Conservation (phyloP, 495 filamentous ascomycete genomes). For the Penicillium malachiteum region DNA sequence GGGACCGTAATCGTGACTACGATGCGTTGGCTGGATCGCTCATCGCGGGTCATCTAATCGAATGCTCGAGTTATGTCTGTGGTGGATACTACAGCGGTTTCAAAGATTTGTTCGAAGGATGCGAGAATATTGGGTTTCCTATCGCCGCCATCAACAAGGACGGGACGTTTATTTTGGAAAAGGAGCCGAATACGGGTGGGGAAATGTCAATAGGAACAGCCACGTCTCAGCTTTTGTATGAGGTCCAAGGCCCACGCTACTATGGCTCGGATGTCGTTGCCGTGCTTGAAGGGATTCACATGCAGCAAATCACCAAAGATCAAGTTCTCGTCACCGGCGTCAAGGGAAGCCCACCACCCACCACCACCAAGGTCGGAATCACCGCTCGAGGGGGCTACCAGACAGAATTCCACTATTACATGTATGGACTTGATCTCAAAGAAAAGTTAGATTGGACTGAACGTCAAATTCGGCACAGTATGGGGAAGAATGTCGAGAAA, state of each 20-base stretch:
- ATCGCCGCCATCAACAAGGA: constrained; percentile 36
- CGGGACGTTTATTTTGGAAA: constrained; percentile 32
- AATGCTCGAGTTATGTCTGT: constrained; percentile 51
- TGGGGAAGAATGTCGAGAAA: too few relatives aligned
- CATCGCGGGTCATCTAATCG: constrained; percentile 52
- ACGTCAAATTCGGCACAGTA: too few relatives aligned
- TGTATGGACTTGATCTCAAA: too few relatives aligned
- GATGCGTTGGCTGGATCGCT: constrained; percentile 44
- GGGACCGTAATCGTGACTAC: constrained; percentile 33
- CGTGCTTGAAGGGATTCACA: too few relatives aligned
- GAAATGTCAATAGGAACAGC: constrained; percentile 37
- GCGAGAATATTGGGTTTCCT: constrained; percentile 18
- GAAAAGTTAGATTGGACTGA: too few relatives aligned
- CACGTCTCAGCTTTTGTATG: constrained; percentile 53
- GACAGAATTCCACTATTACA: too few relatives aligned
- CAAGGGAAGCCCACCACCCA: too few relatives aligned
- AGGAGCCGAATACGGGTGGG: constrained; percentile 26
- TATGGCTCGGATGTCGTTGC: too few relatives aligned
- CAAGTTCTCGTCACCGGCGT: too few relatives aligned
- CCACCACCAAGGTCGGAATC: too few relatives aligned
- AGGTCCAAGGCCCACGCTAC: constrained; percentile 47
- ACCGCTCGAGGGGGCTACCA: too few relatives aligned
- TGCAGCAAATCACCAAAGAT: too few relatives aligned
- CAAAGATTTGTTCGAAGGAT: constrained; percentile 20
- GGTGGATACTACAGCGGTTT: constrained; percentile 56